Percentiles rank a stretch among this genome's conserved stretches.
phyloP scores from a whole-genome alignment of 202 grass and related monocot species.

The Setaria italica region DNA sequence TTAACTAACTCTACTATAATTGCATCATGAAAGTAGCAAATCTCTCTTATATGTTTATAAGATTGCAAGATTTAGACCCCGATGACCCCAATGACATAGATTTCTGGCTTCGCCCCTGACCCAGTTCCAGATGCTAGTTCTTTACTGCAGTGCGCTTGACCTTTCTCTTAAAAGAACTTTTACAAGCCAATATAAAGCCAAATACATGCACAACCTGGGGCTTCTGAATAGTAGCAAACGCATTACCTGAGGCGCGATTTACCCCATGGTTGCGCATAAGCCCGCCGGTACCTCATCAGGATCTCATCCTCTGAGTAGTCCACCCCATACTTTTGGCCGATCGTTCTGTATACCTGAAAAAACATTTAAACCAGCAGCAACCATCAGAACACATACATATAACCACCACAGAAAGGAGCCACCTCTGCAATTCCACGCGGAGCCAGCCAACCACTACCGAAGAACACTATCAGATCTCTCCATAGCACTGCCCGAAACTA shows the following conservation, averaged over 20 bases:
- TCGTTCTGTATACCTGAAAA: slow-evolving; percentile 73
- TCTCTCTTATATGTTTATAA: no score
- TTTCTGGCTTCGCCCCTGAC: no score
- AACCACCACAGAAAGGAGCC: neutral
- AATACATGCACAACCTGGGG: neutral
- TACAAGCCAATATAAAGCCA: neutral
- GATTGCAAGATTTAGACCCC: no score
- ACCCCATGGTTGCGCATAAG: slow-evolving; percentile 88
- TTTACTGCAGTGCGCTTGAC: neutral
- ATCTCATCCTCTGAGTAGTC: slow-evolving; percentile 90
- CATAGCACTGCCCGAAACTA: neutral
- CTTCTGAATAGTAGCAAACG: neutral
- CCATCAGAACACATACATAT: slow-evolving; percentile 10
- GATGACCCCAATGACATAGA: no score
- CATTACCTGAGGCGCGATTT: slow-evolving; percentile 82
- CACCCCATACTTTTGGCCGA: slow-evolving; percentile 95
- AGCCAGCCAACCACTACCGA: neutral
- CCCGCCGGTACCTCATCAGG: slow-evolving; percentile 68
- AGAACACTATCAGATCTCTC: slow-evolving; percentile 27
- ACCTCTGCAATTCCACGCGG: neutral
- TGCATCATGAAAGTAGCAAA: no score
- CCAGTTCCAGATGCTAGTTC: slow-evolving; percentile 14
- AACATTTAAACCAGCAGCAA: slow-evolving; percentile 19
- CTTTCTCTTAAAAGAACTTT: neutral
- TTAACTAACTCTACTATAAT: no score